These are phyloP conservation scores for Melanomma pulvis-pyrius DNA, from an alignment of 495 filamentous ascomycete genomes.

Conservation along the genomic window DNA sequence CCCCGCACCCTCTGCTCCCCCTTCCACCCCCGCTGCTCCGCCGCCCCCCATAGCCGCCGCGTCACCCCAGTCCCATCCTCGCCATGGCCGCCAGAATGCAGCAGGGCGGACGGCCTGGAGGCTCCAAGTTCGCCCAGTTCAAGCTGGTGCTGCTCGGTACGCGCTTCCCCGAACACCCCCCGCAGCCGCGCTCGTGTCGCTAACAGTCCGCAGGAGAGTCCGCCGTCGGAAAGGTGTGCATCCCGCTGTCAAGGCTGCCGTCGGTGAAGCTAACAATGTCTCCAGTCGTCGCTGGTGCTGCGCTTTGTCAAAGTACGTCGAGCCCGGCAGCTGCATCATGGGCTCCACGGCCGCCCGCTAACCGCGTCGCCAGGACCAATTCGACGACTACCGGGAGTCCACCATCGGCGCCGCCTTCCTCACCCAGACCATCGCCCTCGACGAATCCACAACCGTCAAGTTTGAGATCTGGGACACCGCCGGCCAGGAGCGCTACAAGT, in stretches of 20 bases:
- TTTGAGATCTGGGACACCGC: slow-evolving; percentile 99
- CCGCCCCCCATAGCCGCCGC: slow-evolving; percentile 27
- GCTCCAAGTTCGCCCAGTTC: slow-evolving; percentile 91
- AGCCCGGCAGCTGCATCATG: not conserved
- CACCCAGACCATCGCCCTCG: slow-evolving; percentile 96
- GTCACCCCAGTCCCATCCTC: slow-evolving; percentile 23
- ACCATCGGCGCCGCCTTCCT: slow-evolving; percentile 99
- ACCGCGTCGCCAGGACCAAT: slow-evolving; percentile 76
- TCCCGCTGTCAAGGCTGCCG: slow-evolving; percentile 31
- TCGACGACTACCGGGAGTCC: slow-evolving; percentile 98
- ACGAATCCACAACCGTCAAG: slow-evolving; percentile 97
- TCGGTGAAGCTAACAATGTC: slow-evolving; percentile 9
- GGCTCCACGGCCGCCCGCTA: not conserved
- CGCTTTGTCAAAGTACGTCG: slow-evolving; percentile 90
- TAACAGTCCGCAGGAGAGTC: slow-evolving; percentile 77
- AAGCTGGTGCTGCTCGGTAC: slow-evolving; percentile 95
- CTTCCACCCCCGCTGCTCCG: not conserved
- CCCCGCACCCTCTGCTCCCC: not conserved
- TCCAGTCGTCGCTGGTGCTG: slow-evolving; percentile 90
- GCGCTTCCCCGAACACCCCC: slow-evolving; percentile 26
- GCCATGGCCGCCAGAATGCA: slow-evolving; percentile 79
- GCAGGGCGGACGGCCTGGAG: slow-evolving; percentile 73
- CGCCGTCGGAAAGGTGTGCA: slow-evolving; percentile 89
- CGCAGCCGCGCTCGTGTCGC: slow-evolving; percentile 1
- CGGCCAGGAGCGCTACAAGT: slow-evolving; percentile 98